Conservation (phyloP, 257 asterid species). For the Solanum megistacrolobum region DNA sequence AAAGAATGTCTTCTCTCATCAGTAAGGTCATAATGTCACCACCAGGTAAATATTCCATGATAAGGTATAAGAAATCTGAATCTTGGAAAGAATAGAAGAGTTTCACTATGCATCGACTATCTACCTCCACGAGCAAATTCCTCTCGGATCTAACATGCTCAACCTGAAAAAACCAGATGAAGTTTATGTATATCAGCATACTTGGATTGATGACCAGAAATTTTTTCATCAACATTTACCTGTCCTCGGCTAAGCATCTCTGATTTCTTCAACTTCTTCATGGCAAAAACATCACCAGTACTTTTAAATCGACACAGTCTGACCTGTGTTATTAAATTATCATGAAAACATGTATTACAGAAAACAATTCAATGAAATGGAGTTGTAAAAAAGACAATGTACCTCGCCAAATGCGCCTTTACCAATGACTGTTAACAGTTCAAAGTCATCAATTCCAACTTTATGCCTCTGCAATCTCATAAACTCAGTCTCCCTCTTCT, state of each 20-base stretch:
- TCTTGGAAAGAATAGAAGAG: slow-evolving; percentile 94
- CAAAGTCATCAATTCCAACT: slow-evolving; percentile 95
- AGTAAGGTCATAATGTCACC: slow-evolving; percentile 96
- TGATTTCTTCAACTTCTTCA: slow-evolving; percentile 89
- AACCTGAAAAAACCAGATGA: slow-evolving; percentile 33
- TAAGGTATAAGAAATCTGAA: slow-evolving; percentile 79
- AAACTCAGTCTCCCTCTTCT: slow-evolving; percentile 80
- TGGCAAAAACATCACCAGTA: slow-evolving; percentile 88
- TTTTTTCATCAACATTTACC: slow-evolving; percentile 28
- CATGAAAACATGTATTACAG: not conserved
- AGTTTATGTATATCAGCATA: not conserved
- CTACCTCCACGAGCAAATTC: slow-evolving; percentile 95
- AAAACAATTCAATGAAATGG: not conserved
- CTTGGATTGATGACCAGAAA: not conserved
- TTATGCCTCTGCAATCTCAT: slow-evolving; percentile 99
- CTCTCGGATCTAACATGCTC: slow-evolving; percentile 99
- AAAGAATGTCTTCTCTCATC: slow-evolving; percentile 85
- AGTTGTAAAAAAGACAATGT: not conserved
- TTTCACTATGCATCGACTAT: slow-evolving; percentile 93
- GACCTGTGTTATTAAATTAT: slow-evolving; percentile 47
- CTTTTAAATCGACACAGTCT: slow-evolving; percentile 79
- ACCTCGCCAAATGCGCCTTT: slow-evolving; percentile 98
- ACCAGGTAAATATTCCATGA: slow-evolving; percentile 97
- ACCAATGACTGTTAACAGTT: slow-evolving; percentile 79
- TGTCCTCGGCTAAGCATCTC: slow-evolving; percentile 99